Evolutionary conservation across 352 stramenopile genomes (phyloP).

Genomic region (Phytophthora pisi): DNA sequence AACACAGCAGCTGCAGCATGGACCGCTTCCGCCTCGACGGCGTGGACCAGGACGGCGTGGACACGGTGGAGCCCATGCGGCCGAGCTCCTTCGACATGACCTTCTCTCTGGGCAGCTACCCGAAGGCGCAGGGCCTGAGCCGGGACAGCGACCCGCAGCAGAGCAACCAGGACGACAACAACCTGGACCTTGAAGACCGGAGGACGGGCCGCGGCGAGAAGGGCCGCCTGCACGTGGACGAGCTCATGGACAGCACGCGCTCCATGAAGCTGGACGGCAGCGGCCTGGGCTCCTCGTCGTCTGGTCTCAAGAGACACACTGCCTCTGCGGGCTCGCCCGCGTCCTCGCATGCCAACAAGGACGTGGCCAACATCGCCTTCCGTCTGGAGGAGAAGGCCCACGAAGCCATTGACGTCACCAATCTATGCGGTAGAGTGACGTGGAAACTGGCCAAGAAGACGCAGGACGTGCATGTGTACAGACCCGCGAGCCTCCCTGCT

Average conservation of each 20-base stretch:
- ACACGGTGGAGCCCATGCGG: slow-evolving; percentile 84
- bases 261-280: slow-evolving; percentile 26
- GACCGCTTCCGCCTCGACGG: slow-evolving; percentile 84
- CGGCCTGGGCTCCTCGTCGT: slow-evolving; percentile 9
- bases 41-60: slow-evolving; percentile 75
- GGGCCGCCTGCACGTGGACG: slow-evolving; percentile 52
- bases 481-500: slow-evolving; percentile 44
- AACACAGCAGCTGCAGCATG: slow-evolving; percentile 41
- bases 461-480: slow-evolving; percentile 85
- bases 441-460: slow-evolving; percentile 80
- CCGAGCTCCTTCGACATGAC: slow-evolving; percentile 91
- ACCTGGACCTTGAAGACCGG: too few relatives aligned
- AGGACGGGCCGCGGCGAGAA: slow-evolving; percentile 43
- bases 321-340: slow-evolving; percentile 30
- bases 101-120: slow-evolving; percentile 75
- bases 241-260: slow-evolving; percentile 30
- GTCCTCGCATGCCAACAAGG: slow-evolving; percentile 38
- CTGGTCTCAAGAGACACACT: slow-evolving; percentile 18
- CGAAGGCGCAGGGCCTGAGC: slow-evolving; percentile 28
- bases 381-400: slow-evolving; percentile 80
- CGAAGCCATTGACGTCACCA: slow-evolving; percentile 65
- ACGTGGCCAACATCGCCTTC: slow-evolving; percentile 56
- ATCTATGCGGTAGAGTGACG: slow-evolving; percentile 57
- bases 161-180: slow-evolving; percentile 29
- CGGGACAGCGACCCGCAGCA: slow-evolving; percentile 36